A percentile compares a stretch with the other conserved stretches of the same genome.
Conservation (phyloP, 805 yeast genomes). For the Lipomyces japonicus region DNA sequence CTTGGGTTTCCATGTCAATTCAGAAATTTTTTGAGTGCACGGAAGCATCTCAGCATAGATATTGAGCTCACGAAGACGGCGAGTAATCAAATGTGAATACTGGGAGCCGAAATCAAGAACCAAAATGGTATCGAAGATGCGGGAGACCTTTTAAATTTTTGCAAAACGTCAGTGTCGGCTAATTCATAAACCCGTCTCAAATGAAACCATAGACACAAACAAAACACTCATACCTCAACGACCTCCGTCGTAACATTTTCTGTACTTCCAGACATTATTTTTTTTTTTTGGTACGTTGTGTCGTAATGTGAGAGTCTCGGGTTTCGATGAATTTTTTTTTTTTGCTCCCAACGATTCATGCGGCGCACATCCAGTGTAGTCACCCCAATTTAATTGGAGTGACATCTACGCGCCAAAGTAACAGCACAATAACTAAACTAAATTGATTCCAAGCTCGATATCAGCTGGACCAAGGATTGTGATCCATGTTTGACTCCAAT, state of each 20-base stretch:
- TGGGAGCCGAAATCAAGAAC: constrained; percentile 98
- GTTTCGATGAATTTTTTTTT: too few species aligned
- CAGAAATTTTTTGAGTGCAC: constrained; percentile 94
- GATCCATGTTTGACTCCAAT: too few species aligned
- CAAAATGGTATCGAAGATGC: constrained; percentile 91
- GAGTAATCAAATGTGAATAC: constrained; percentile 92
- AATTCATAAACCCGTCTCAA: too few species aligned
- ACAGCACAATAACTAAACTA: too few species aligned
- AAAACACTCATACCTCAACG: constrained; percentile 15
- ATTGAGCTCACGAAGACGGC: constrained; percentile 96
- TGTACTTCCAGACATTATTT: constrained; percentile 14
- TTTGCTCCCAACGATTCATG: too few species aligned
- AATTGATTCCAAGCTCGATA: too few species aligned
- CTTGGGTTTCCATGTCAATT: constrained; percentile 88
- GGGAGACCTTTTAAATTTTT: constrained; percentile 81
- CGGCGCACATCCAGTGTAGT: too few species aligned
- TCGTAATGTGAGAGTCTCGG: too few species aligned
- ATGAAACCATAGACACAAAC: not conserved
- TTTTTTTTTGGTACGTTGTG: too few species aligned
- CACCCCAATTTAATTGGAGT: too few species aligned
- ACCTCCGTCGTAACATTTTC: constrained; percentile 15
- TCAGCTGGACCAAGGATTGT: too few species aligned
- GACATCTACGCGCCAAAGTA: too few species aligned
- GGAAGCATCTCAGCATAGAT: constrained; percentile 99
- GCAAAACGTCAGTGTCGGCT: not conserved